These are phyloP conservation scores for Mycena vitilis DNA, from an alignment of 768 basidiomycete genomes.

Conservation along the genomic window DNA sequence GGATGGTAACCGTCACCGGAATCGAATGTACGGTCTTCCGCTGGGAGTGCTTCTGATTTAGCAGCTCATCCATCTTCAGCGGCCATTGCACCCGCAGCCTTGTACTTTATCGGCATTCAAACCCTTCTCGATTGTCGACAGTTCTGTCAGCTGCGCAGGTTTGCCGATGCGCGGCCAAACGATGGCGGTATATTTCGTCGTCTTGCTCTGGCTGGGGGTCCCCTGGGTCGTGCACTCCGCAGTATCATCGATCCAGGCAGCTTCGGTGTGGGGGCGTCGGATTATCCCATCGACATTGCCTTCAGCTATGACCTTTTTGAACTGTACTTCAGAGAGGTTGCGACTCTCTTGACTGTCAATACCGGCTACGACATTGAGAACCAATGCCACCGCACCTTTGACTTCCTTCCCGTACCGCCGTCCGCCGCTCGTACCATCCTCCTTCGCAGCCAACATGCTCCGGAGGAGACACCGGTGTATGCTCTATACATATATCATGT, in stretches of 20 bases:
- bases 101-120: conserved; percentile 20
- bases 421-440: conserved; percentile 2
- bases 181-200: conserved; percentile 7
- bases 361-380: rapidly evolving
- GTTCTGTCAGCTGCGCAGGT: neutral
- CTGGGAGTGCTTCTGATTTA: too few relatives aligned
- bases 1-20: too few relatives aligned
- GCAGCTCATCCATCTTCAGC: too few relatives aligned
- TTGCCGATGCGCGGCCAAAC: neutral
- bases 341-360: neutral
- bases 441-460: neutral
- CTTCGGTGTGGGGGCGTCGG: conserved; percentile 1
- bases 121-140: neutral
- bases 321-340: conserved; percentile 2
- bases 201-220: neutral
- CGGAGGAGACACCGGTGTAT: neutral
- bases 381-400: neutral
- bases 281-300: conserved; percentile 12
- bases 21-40: too few relatives aligned
- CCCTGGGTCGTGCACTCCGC: neutral
- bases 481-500: conserved; percentile 15
- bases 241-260: neutral
- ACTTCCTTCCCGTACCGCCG: neutral
- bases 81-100: too few relatives aligned
- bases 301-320: neutral